Evolutionary conservation across 495 filamentous ascomycete species (phyloP), one percentile per base, ranked within the genome.

Genomic region (Podospora tetraspora): DNA sequence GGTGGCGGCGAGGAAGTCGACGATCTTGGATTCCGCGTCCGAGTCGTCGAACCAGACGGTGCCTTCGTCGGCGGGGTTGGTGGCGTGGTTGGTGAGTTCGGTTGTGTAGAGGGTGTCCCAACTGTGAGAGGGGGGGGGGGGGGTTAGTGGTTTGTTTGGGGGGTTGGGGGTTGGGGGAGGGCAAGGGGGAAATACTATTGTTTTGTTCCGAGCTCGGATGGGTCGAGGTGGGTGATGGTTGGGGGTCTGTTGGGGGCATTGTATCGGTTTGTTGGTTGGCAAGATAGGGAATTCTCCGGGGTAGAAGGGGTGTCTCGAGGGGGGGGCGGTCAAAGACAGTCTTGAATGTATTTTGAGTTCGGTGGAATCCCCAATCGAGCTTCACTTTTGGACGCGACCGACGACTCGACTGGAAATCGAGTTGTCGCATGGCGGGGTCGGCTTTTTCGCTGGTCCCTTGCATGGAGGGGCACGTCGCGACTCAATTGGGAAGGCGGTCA

Each of bases 21-120:
- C 66, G 29, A 92, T 81, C 59, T 85, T 87, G 57, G 80, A 75
- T 75, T 91, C 87, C 73, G 90, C 90, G 69, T 84, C 80, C 16
- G 88, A 87, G 79, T 92, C 90, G 78, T 86, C 84, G 84, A 92
- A 92, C 90, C 90, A 92, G 69, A 91, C 85, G 19, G 88, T 89
- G 34, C 90, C 90, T 66, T 84, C 85, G 81, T 91, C 88, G 37
- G 78, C 61, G 8, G 86, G 84, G 80, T 91, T 83, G 62, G 77
- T 68, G 25, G 84, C 73, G 80, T 90, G 85, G 78, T 91, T 92
- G 61, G 69, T 66, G 43, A 90, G 74, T 71, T 92, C 90, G 66
- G 68, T 72, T 0, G 78, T 75, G 82, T 92, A 92, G 72, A 89
- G 81, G 30, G 71, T 71, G 74, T 92, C 90, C 90, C 90, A 92